A percentile compares a stretch with the other conserved stretches of the same genome.
These are phyloP conservation scores for Candida ipomoeae DNA, from an alignment of 805 yeast species.

Conservation along the genomic window DNA sequence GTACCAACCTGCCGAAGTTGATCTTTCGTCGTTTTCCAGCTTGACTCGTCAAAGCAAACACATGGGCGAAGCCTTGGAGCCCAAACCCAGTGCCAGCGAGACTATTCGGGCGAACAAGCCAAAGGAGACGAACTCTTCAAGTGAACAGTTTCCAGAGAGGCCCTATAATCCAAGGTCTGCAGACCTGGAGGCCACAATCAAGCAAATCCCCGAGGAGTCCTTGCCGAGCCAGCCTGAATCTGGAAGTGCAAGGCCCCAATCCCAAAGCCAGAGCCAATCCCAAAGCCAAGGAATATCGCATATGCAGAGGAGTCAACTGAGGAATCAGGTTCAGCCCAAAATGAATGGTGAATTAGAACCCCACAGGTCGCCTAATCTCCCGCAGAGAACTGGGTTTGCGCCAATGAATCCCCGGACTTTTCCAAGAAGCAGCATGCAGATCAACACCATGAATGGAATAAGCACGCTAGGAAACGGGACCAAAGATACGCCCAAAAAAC, in stretches of 20 bases:
- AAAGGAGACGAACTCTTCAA: background rate
- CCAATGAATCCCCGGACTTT: background rate
- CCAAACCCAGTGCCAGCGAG: background rate
- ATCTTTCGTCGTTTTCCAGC: conserved; percentile 41
- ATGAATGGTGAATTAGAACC: background rate
- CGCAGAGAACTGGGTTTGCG: background rate
- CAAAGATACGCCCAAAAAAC: background rate
- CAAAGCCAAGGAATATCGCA: background rate
- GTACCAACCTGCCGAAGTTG: conserved; percentile 45
- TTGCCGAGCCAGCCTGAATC: background rate
- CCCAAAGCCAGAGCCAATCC: background rate
- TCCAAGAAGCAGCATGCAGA: background rate
- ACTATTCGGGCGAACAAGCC: background rate
- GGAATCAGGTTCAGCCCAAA: background rate
- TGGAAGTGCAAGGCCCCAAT: background rate
- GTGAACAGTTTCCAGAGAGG: background rate
- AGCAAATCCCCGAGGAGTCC: background rate
- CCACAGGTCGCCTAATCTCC: background rate
- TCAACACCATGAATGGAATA: background rate
- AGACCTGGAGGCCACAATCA: conserved; percentile 3
- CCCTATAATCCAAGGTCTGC: background rate
- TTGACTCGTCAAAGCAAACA: conserved; percentile 37
- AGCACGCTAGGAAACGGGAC: background rate
- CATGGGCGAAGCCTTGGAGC: background rate
- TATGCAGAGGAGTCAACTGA: background rate